phyloP scores from a whole-genome alignment of 139 green algal species.

The Chlorella sp. region DNA sequence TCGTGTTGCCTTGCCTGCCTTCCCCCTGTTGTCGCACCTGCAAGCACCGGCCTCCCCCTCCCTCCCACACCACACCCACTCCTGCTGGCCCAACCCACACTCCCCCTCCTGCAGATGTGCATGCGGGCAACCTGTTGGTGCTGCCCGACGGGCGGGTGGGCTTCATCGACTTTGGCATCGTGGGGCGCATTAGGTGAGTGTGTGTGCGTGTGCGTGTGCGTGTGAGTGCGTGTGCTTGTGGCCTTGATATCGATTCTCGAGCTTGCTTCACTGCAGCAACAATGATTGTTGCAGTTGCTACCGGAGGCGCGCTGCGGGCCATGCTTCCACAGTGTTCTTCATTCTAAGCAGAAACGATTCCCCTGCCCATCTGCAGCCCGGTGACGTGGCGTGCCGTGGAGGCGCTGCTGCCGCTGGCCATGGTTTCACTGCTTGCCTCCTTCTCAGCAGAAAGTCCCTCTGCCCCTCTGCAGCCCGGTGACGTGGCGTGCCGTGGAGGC shows the following conservation, averaged over 20 bases:
- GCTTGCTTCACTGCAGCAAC: slow-evolving; percentile 49
- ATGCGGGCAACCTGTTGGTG: slow-evolving; percentile 94
- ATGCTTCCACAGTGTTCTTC: no score
- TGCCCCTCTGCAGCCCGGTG: slow-evolving; percentile 28
- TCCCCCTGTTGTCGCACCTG: neutral
- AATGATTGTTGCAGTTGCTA: no score
- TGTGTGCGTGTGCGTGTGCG: neutral
- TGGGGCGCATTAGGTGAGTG: slow-evolving; percentile 76
- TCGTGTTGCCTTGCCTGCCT: no score
- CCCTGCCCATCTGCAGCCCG: neutral
- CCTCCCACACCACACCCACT: no score
- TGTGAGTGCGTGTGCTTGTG: neutral
- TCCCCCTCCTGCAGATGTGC: neutral
- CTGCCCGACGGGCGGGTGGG: slow-evolving; percentile 72
- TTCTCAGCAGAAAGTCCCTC: no score
- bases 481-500: slow-evolving; percentile 82
- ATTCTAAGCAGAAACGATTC: no score
- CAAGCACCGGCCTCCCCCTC: neutral
- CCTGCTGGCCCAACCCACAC: neutral
- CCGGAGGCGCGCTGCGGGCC: no score
- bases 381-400: no score
- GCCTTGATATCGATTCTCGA: neutral
- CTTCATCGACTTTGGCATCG: slow-evolving; percentile 97
- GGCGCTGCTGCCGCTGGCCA: neutral
- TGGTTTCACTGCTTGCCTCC: neutral